Evolutionary conservation across 352 stramenopile genomes (phyloP).

Genomic region (Phytophthora sojae): DNA sequence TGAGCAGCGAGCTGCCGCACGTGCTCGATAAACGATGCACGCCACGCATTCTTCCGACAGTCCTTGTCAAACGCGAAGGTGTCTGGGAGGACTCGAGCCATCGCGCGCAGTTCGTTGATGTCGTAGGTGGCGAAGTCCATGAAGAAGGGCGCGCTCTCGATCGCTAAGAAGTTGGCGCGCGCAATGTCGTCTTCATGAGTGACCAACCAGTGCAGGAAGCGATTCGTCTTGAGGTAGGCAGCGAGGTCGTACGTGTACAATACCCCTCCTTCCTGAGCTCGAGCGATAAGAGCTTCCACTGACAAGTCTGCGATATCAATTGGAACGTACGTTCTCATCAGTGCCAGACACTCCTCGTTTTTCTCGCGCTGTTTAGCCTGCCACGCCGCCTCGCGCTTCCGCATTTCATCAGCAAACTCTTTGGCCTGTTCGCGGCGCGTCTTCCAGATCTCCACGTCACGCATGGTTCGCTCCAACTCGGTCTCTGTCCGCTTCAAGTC

Average conservation of each 20-base stretch:
- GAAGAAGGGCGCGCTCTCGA: slow-evolving; percentile 69
- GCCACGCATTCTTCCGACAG: slow-evolving; percentile 68
- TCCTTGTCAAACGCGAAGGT: slow-evolving; percentile 84
- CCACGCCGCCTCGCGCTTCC: slow-evolving; percentile 60
- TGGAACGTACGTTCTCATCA: slow-evolving; percentile 62
- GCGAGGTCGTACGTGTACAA: slow-evolving; percentile 83
- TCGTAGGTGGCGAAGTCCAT: slow-evolving; percentile 74
- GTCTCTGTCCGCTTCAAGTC: slow-evolving; percentile 63
- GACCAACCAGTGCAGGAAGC: slow-evolving; percentile 79
- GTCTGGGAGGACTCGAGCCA: slow-evolving; percentile 58
- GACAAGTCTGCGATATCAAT: slow-evolving; percentile 66
- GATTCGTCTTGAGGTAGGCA: slow-evolving; percentile 83
- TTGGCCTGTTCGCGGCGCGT: slow-evolving; percentile 59
- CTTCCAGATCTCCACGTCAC: slow-evolving; percentile 79
- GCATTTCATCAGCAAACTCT: slow-evolving; percentile 64
- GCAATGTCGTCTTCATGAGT: slow-evolving; percentile 76
- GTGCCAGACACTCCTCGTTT: slow-evolving; percentile 48
- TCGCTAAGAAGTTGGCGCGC: slow-evolving; percentile 74
- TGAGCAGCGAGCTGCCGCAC: slow-evolving; percentile 62
- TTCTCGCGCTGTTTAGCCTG: slow-evolving; percentile 41
- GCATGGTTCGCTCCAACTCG: slow-evolving; percentile 59
- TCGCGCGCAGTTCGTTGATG: slow-evolving; percentile 68
- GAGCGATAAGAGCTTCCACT: slow-evolving; percentile 60
- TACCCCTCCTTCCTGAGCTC: slow-evolving; percentile 41
- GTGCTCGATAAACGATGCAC: slow-evolving; percentile 69